Percentiles rank a stretch among this genome's conserved stretches.
phyloP scores from a whole-genome alignment of 805 yeast genomes.

The Brettanomyces custersianus region DNA sequence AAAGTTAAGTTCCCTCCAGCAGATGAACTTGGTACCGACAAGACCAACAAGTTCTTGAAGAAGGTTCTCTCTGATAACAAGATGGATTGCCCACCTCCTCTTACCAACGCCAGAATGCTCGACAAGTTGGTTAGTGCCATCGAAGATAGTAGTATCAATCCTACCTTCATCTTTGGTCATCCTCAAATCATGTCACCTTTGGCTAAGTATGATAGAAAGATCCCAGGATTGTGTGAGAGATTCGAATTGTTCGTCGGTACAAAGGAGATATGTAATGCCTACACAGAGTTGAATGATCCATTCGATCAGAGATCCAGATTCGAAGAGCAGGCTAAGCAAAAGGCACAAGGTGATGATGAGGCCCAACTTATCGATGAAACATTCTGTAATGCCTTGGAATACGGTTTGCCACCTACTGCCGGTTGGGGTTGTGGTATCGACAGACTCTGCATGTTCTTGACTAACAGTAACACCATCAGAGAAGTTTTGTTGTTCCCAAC shows the following conservation, averaged over 20 bases:
- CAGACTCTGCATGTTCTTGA: slow-evolving; percentile 95
- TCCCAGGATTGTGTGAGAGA: slow-evolving; percentile 95
- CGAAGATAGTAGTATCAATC: slow-evolving; percentile 92
- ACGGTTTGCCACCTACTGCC: slow-evolving; percentile 98
- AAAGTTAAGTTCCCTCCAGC: slow-evolving; percentile 93
- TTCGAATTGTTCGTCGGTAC: slow-evolving; percentile 98
- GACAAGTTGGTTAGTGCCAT: slow-evolving; percentile 96
- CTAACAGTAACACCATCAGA: slow-evolving; percentile 93
- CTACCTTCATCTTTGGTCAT: slow-evolving; percentile 96
- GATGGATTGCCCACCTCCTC: slow-evolving; percentile 79
- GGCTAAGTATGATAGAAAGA: slow-evolving; percentile 89
- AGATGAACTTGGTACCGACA: slow-evolving; percentile 86
- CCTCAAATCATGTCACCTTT: slow-evolving; percentile 99
- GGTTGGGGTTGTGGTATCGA: slow-evolving; percentile 99
- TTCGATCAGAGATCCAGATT: slow-evolving; percentile 96
- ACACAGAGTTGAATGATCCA: slow-evolving; percentile 98
- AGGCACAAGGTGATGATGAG: slow-evolving; percentile 98
- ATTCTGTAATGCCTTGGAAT: slow-evolving; percentile 95
- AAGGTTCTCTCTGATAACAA: slow-evolving; percentile 68
- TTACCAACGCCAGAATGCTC: slow-evolving; percentile 97
- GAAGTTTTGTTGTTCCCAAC: slow-evolving; percentile 98
- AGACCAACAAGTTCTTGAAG: slow-evolving; percentile 86
- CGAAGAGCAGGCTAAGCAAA: slow-evolving; percentile 98
- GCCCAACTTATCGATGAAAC: slow-evolving; percentile 95
- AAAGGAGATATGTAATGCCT: slow-evolving; percentile 96